Base-by-base conservation (phyloP, 345 rosid genomes). In the Limnanthes douglasii region DNA sequence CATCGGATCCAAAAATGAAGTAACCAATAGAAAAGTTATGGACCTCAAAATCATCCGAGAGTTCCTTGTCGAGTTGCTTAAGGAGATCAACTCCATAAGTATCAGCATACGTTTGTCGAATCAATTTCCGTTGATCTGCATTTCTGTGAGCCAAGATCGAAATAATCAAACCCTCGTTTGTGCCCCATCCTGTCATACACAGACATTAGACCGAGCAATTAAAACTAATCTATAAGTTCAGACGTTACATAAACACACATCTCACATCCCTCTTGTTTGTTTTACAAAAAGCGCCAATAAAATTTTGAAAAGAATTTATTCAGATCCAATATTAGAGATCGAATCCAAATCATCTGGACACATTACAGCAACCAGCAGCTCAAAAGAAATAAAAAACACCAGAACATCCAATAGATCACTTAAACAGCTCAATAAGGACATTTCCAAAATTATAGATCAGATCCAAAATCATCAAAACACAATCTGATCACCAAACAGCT, bases 111-210 rank as follows among this genome's bases (percentile, higher is more conserved):
- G 60, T 50, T 41, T 66, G 40, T 23, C 75, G 64, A 23, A 78
- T 75, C 46, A 47, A 34, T 44, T 58, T 75, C 15, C 92, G 59
- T 46, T 75, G 86, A 8, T 50, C 54, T 6, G 78, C 70, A 62
- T 63, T 68, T 31, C 92, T 72, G 53, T 72, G 95, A 12, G 52
- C 68, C 56, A 83, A 53, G 8, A 83, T 78, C 31, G 72, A 57
- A 57, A 83, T 72, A 76, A 83, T 78, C 53, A 69, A 37, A 15
- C 45, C 63, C 69, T 72, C 90, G 35, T 83, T 67, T 21, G 95
- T 78, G 33, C 86, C 86, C 95, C 95, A 83, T 53, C 95, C 92
- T 75, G 65, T 39, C 34, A 48, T 18, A 10, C 25, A 21, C 40
- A 25, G 6, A 7, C 24, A 21, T 8, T 41, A 12, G 15, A 30